phyloP scores from a whole-genome alignment of 179 eudicot genomes.

The Silene coronaria region DNA sequence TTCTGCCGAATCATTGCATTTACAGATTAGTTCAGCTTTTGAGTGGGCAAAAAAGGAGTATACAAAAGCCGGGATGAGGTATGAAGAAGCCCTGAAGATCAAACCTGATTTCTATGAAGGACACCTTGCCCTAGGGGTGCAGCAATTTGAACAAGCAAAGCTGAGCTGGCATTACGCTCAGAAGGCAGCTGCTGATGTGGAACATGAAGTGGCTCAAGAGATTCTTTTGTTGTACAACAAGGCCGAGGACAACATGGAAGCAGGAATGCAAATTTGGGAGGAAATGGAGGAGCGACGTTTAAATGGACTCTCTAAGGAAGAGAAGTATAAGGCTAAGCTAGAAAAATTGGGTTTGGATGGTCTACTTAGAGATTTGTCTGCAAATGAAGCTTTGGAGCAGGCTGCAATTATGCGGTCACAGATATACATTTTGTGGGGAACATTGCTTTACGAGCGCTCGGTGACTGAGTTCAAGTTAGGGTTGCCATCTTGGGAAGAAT shows the following conservation, averaged over 20 bases:
- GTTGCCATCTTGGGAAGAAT: conserved; percentile 83
- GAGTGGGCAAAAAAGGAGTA: conserved; percentile 82
- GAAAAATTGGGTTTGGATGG: conserved; percentile 63
- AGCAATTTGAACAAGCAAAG: conserved; percentile 83
- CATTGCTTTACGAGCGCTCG: conserved; percentile 83
- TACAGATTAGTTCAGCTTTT: conserved; percentile 49
- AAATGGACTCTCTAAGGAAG: conserved; percentile 67
- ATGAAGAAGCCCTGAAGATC: conserved; percentile 64
- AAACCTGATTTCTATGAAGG: conserved; percentile 84
- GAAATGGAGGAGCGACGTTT: conserved; percentile 74
- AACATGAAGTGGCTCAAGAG: conserved; percentile 37
- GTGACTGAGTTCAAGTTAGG: conserved; percentile 77
- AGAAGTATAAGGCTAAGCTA: conserved; percentile 51
- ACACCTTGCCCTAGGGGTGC: conserved; percentile 75
- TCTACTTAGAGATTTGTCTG: conserved; percentile 48
- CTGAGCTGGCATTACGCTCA: conserved; percentile 64
- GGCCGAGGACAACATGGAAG: conserved; percentile 90
- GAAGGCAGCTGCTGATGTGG: conserved; percentile 44
- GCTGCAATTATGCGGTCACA: conserved; percentile 71
- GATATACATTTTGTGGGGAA: conserved; percentile 84
- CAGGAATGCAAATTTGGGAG: conserved; percentile 95
- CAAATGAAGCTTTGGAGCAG: conserved; percentile 69
- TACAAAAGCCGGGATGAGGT: conserved; percentile 47
- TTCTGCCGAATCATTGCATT: conserved; percentile 36
- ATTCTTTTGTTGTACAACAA: conserved; percentile 63